These are phyloP conservation scores for Diutina sp. DNA, from an alignment of 1,139 yeast genomes.

Conservation along the genomic window DNA sequence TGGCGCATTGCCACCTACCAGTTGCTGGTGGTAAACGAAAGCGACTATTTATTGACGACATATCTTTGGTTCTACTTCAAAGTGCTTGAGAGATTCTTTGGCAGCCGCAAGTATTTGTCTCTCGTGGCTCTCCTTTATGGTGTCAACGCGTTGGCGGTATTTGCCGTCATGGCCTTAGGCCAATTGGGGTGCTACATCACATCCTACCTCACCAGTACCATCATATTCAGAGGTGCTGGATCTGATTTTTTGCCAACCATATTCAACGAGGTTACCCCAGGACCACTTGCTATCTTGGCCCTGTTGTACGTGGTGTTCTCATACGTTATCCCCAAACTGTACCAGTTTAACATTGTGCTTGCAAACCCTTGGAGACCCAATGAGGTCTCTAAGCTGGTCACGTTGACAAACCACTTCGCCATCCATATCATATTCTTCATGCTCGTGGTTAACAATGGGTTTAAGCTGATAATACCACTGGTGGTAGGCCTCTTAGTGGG, in stretches of 20 bases:
- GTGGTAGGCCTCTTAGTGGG: conserved; percentile 51
- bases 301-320: conserved; percentile 48
- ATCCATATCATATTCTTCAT: conserved; percentile 39
- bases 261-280: conserved; percentile 32
- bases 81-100: conserved; percentile 51
- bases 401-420: conserved; percentile 45
- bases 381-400: conserved; percentile 16
- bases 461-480: conserved; percentile 36
- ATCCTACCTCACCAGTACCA: conserved; percentile 11
- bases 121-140: conserved; percentile 18
- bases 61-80: conserved; percentile 47
- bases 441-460: conserved; percentile 41
- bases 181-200: conserved; percentile 9
- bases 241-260: conserved; percentile 12
- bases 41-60: conserved; percentile 44
- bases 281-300: conserved; percentile 52
- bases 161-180: conserved; percentile 25
- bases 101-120: conserved; percentile 44
- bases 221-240: conserved; percentile 7
- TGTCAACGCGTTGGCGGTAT: conserved; percentile 21
- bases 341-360: conserved; percentile 39
- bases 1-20: conserved; percentile 55
- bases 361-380: conserved; percentile 7
- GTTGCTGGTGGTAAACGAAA: conserved; percentile 46
- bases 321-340: conserved; percentile 44